Conservation (phyloP, 495 filamentous ascomycete genomes). For the Penicillium soppii region DNA sequence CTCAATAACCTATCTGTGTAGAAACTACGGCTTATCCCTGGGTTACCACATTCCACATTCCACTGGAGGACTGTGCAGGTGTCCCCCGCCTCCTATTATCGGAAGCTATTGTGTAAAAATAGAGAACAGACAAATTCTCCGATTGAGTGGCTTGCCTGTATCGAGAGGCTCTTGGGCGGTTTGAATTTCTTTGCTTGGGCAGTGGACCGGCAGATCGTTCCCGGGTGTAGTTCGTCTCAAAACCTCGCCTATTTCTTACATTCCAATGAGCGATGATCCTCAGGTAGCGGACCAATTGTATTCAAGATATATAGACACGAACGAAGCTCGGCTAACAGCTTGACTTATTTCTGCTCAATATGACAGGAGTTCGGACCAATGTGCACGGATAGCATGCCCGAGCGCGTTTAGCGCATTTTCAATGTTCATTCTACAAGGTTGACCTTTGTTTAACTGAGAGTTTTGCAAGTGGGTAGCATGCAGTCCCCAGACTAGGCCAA, state of each 20-base stretch:
- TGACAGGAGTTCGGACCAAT: conserved; percentile 2
- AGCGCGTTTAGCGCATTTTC: conserved; percentile 2
- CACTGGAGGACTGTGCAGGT: not conserved
- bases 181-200: not conserved
- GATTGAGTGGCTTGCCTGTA: no score
- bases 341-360: not conserved
- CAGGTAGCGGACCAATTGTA: not conserved
- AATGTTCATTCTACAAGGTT: not conserved
- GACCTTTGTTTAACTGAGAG: not conserved
- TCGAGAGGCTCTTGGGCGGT: no score
- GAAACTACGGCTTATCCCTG: not conserved
- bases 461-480: no score
- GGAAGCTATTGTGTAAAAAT: no score
- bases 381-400: not conserved
- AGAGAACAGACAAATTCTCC: no score
- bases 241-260: not conserved
- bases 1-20: not conserved
- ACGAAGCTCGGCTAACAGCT: not conserved
- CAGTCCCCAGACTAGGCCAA: not conserved
- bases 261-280: not conserved
- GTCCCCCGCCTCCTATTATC: not conserved
- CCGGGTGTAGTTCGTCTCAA: not conserved
- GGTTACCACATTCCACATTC: conserved; percentile 8
- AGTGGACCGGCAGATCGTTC: not conserved
- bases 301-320: not conserved